These are phyloP conservation scores for Leishmania mexicana DNA, from an alignment of 208 protist genomes.

Conservation along the genomic window DNA sequence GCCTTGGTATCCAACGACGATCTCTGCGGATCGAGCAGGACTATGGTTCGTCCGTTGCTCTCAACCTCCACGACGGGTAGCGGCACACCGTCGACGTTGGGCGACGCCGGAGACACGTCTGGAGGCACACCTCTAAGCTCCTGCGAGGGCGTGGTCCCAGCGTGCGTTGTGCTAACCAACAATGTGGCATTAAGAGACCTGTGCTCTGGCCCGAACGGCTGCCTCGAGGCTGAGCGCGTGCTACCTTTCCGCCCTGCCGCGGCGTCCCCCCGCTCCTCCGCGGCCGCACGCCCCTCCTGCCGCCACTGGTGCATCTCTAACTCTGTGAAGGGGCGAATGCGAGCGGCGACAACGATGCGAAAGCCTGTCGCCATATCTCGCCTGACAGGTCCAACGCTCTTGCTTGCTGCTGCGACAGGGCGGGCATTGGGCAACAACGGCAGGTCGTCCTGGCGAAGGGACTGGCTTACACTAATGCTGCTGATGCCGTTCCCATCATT, in stretches of 20 bases:
- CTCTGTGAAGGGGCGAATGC: slow-evolving; percentile 60
- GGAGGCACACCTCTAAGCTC: background rate
- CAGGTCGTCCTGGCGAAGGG: background rate
- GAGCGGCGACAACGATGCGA: slow-evolving; percentile 58
- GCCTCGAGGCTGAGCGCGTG: slow-evolving; percentile 20
- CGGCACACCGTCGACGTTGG: slow-evolving; percentile 6
- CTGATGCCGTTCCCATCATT: background rate
- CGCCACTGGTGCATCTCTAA: slow-evolving; percentile 43
- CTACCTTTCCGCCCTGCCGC: background rate
- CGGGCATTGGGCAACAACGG: background rate
- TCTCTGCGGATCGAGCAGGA: slow-evolving; percentile 40
- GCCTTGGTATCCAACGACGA: background rate
- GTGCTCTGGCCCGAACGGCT: slow-evolving; percentile 48
- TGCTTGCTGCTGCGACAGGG: background rate
- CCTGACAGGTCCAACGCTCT: background rate
- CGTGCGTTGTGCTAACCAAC: background rate
- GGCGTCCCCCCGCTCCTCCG: slow-evolving; percentile 12
- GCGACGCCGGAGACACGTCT: background rate
- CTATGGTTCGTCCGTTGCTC: slow-evolving; percentile 46
- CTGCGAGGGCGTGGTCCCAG: background rate
- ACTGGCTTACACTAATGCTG: background rate
- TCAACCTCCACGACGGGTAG: slow-evolving; percentile 60
- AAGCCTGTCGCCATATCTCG: slow-evolving; percentile 26
- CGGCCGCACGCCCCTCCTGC: slow-evolving; percentile 20
- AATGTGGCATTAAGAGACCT: slow-evolving; percentile 11